Conservation (phyloP, 1,139 yeast species). For the Maudiozyma humilis region DNA sequence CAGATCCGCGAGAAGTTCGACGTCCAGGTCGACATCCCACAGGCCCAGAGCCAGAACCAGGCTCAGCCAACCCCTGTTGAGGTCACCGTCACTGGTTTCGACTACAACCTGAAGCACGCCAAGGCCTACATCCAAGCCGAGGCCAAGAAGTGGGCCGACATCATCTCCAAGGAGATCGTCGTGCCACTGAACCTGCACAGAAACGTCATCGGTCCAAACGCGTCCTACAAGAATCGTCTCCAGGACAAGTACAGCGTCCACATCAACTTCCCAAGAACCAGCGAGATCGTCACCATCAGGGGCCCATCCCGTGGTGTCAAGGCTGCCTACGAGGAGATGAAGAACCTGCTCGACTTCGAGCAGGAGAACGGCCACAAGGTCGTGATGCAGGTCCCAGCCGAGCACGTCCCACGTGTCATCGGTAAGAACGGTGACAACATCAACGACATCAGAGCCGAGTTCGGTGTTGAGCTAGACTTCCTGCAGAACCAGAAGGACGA, state of each 20-base stretch:
- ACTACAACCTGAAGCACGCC: slow-evolving; percentile 72
- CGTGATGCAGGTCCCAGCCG: slow-evolving; percentile 55
- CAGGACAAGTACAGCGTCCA: slow-evolving; percentile 83
- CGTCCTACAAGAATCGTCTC: slow-evolving; percentile 73
- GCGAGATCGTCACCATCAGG: slow-evolving; percentile 65
- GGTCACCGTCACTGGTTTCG: slow-evolving; percentile 64
- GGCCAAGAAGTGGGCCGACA: slow-evolving; percentile 79
- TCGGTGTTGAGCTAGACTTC: slow-evolving; percentile 69
- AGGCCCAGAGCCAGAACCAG: slow-evolving; percentile 12
- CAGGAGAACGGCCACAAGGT: slow-evolving; percentile 74
- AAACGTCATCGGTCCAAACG: slow-evolving; percentile 76
- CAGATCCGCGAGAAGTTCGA: slow-evolving; percentile 69
- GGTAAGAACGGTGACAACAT: slow-evolving; percentile 85
- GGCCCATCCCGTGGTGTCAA: slow-evolving; percentile 91
- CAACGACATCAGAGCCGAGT: slow-evolving; percentile 71
- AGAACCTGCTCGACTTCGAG: slow-evolving; percentile 78
- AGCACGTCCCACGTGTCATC: slow-evolving; percentile 73
- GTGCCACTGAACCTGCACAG: slow-evolving; percentile 77
- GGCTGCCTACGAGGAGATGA: slow-evolving; percentile 78
- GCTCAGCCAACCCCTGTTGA: slow-evolving; percentile 40
- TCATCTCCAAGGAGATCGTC: slow-evolving; percentile 51
- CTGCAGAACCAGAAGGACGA: slow-evolving; percentile 39
- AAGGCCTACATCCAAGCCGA: slow-evolving; percentile 49
- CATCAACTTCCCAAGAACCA: slow-evolving; percentile 61
- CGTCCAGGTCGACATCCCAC: slow-evolving; percentile 62